Evolutionary conservation across 441 rosid species (phyloP), one percentile per base, ranked within the genome.

Genomic region (Macaranga tanarius): DNA sequence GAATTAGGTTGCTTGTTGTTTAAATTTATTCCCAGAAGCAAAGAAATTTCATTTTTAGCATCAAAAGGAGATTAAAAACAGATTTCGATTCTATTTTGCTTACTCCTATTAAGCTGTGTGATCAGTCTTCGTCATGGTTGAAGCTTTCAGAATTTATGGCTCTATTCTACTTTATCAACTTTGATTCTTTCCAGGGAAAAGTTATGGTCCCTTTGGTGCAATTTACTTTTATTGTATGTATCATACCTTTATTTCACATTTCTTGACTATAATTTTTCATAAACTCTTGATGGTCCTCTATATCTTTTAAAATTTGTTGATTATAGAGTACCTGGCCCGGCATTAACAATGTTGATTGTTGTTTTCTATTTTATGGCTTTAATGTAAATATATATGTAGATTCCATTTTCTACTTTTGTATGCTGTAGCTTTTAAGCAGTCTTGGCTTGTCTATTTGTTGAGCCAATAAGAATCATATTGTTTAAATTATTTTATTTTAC

Each of bases 321-420:
- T 17, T 16, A 31, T 1, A 31, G 22, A 2, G 42, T 31, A 10
- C 47, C 47, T 28, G n/a, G 19, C 15, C 65, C 15, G 11, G 25
- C 23, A 34, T 38, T 62, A 38, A 22, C 48, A 38, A 3, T 34
- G 26, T 22, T 28, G 56, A n/a, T 52, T 67, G 48, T 4, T 52
- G 48, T 54, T 31, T 52, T 52, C 69, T 48, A 6, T 5, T 8
- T 16, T 9, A 0, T 13, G 12, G 26, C 65, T 28, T 16, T 31
- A 22, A 3, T 28, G 3, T 28, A 28, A 3, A 31, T 48, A 4
- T 0, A 8, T 40, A 6, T 51, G 15, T n/a, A 22, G 26, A 64
- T 72, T 67, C n/a, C 34, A 62, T 62, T 75, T 69, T 61, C 31
- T n/a, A 16, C 40, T 17, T 20, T 7, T 62, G 15, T 67, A 51